Base-by-base conservation (phyloP, 768 basidiomycete species). In the Exidia glandulosa region DNA sequence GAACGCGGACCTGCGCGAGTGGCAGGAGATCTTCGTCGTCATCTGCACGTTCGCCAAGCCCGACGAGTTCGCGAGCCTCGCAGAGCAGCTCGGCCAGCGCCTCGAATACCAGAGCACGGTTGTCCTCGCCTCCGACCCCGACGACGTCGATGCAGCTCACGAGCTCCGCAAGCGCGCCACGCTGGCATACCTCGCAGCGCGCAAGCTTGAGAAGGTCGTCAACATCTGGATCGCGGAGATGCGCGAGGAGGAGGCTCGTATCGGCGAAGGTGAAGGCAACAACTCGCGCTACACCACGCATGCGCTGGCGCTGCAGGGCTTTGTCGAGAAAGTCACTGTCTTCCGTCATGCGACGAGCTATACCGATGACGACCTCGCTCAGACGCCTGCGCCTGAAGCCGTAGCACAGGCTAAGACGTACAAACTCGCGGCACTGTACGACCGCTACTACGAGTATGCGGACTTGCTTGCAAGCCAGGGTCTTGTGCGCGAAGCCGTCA, bases 21-120 rank as follows among this genome's bases (percentile, higher is more conserved):
- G 95, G 95, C 84, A 87, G 61, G 95, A 96, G 72, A 90, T 94
- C 57, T 97, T 98, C 65, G 94, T 95, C 36, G 90, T 99, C 13
- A 71, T 97, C 10, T 97, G 94, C 75, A 97, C 95, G 0, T 99
- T 94, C 73, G 92, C 94, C 1, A 80, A 75, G 57, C 74, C 81
- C 60, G 87, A 90, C 19, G 93, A 97, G 67, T 98, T 97, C 67
- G 74, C 86, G 12, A 77, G 81, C n/a, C 79, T 99, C 6, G 86
- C 88, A 1, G 94, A 97, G 71, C 90, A 94, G 70, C 84, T 99
- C 37, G 95, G 95, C 6, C 82, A 87, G 59, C 78, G 95, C 14
- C 79, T 98, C 52, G 95, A 98, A 70, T 91, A 87, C 76, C 87
- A 90, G 70, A 88, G 81, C 64, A 81, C 78, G 19, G 69, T 89